These are phyloP conservation scores for Lentinula aciculospora DNA, from an alignment of 768 basidiomycete species.

Conservation along the genomic window DNA sequence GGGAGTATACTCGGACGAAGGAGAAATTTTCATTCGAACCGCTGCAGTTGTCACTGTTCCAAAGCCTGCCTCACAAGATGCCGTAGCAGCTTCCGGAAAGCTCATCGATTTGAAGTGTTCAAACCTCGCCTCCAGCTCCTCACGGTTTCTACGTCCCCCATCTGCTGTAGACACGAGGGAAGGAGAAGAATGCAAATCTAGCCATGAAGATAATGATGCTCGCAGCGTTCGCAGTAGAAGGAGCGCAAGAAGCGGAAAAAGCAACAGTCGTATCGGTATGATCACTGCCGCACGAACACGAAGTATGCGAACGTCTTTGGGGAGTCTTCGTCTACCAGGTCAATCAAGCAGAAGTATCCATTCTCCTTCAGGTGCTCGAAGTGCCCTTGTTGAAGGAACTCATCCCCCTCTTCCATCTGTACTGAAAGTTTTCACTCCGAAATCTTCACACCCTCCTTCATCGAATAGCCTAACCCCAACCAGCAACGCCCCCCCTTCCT, in stretches of 20 bases:
- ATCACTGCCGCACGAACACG: constrained; percentile 63
- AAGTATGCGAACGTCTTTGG: constrained; percentile 58
- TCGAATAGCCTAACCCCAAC: constrained; percentile 7
- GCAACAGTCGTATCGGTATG: constrained; percentile 29
- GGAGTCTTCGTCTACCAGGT: constrained; percentile 58
- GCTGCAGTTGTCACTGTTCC: constrained; percentile 41
- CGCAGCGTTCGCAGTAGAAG: constrained; percentile 27
- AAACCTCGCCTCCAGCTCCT: constrained; percentile 10
- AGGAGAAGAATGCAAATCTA: background rate
- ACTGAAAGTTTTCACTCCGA: constrained; percentile 11
- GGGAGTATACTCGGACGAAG: constrained; percentile 15
- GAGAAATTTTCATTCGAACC: constrained; percentile 35
- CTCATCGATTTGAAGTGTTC: constrained; percentile 9
- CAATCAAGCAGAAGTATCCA: constrained; percentile 12
- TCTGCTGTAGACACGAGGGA: background rate
- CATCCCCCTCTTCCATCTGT: constrained; percentile 24
- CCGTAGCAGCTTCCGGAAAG: constrained; percentile 8
- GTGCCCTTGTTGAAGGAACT: constrained; percentile 10
- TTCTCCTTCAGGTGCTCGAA: constrained; percentile 26
- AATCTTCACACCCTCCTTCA: constrained; percentile 11
- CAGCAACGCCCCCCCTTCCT: background rate
- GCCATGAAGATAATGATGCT: constrained; percentile 27
- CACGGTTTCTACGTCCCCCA: background rate
- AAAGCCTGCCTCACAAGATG: constrained; percentile 16
- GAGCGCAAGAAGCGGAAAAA: constrained; percentile 21